These are phyloP conservation scores for Pestalotiopsis sp. DNA, from an alignment of 2,329 filamentous ascomycete genomes.

Conservation along the genomic window DNA sequence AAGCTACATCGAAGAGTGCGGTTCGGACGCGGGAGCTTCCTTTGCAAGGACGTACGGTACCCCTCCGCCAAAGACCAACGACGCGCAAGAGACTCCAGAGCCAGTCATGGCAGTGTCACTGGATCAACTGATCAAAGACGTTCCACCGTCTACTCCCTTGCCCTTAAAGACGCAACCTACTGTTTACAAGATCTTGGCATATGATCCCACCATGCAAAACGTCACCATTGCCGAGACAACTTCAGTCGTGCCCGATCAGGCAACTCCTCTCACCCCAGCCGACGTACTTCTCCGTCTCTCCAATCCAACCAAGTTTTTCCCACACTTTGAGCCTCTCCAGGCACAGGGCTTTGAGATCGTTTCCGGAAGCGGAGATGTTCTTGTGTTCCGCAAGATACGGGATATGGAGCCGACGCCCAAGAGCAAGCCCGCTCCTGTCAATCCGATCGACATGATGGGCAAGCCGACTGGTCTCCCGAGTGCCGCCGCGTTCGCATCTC, in stretches of 20 bases:
- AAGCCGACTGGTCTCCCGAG: constrained; percentile 38
- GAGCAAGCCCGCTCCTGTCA: constrained; percentile 37
- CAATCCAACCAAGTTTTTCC: constrained; percentile 65
- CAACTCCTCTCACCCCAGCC: constrained; percentile 56
- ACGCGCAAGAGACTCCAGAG: constrained; percentile 2
- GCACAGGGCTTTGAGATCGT: constrained; percentile 68
- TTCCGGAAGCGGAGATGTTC: constrained; percentile 61
- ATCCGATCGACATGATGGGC: constrained; percentile 62
- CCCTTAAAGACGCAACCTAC: constrained; percentile 19
- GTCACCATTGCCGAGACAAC: constrained; percentile 63
- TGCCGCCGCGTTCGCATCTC: constrained; percentile 62
- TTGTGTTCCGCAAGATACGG: constrained; percentile 67
- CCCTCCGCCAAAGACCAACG: constrained; percentile 11
- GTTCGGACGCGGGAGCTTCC: constrained; percentile 34
- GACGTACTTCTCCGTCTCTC: constrained; percentile 63
- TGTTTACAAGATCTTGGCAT: constrained; percentile 68
- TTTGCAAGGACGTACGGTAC: constrained; percentile 37
- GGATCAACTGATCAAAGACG: constrained; percentile 11
- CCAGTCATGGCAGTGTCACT: constrained; percentile 7
- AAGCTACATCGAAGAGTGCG: constrained; percentile 46
- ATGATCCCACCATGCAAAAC: constrained; percentile 59
- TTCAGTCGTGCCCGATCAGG: constrained; percentile 50
- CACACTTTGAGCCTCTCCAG: constrained; percentile 61
- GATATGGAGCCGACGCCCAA: constrained; percentile 24
- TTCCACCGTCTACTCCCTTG: constrained; percentile 11